These are phyloP conservation scores for Berberis thunbergii DNA, from an alignment of 164 flowering plant species.

Conservation along the genomic window DNA sequence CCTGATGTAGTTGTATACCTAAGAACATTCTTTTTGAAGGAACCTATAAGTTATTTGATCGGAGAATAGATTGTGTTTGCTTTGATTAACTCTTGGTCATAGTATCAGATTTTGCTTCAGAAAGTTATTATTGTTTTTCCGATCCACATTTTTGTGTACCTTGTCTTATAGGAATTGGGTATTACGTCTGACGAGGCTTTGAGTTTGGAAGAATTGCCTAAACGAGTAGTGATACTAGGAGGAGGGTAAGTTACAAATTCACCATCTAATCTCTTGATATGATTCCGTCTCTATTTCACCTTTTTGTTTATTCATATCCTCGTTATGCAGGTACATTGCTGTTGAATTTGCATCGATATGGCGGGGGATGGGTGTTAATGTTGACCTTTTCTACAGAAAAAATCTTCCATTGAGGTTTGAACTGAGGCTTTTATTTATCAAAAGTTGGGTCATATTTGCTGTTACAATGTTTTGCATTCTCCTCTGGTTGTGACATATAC, in stretches of 20 bases:
- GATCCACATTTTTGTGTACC: not conserved
- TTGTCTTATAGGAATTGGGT: constrained; percentile 58
- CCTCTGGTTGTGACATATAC: not conserved
- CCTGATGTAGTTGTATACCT: too few species aligned
- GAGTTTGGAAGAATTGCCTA: constrained; percentile 93
- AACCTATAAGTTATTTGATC: too few species aligned
- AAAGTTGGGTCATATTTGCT: not conserved
- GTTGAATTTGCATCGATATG: constrained; percentile 99
- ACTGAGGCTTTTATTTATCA: constrained; percentile 4
- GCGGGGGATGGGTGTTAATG: constrained; percentile 88
- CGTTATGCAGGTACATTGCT: constrained; percentile 69
- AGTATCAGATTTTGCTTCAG: not conserved
- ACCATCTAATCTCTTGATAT: not conserved
- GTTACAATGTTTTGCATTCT: not conserved
- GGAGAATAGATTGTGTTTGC: too few species aligned
- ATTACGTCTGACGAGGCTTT: constrained; percentile 98
- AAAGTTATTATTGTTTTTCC: not conserved
- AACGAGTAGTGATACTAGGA: constrained; percentile 77
- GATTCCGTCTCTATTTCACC: not conserved
- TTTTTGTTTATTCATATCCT: not conserved
- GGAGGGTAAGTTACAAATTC: constrained; percentile 57
- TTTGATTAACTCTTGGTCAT: too few species aligned
- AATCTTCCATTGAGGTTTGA: constrained; percentile 89
- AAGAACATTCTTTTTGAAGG: too few species aligned
- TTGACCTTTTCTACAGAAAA: constrained; percentile 72